Percentiles rank a stretch among this genome's conserved stretches.
phyloP scores from a whole-genome alignment of 2,329 filamentous ascomycete species.

The Colletotrichum sp. region DNA sequence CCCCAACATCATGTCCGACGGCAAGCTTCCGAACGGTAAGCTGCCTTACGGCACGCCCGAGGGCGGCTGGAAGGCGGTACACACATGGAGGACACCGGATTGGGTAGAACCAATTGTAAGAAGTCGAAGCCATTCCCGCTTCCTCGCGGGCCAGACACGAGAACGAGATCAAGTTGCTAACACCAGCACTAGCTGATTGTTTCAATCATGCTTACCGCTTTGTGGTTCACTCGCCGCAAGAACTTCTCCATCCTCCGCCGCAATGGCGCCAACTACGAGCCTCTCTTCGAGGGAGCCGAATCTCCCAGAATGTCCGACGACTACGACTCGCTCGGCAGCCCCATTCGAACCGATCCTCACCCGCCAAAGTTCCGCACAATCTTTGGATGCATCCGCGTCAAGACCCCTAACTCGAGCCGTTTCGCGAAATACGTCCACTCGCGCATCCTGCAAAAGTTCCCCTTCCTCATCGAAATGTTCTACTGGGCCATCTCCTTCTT shows the following conservation, averaged over 20 bases:
- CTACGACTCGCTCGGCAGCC: conserved; percentile 21
- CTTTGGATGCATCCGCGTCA: conserved; percentile 48
- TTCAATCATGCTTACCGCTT: conserved; percentile 39
- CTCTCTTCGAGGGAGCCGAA: conserved; percentile 25
- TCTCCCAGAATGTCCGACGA: conserved; percentile 28
- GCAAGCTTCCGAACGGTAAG: conserved; percentile 12
- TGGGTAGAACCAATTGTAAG: conserved; percentile 38
- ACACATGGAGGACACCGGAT: conserved; percentile 34
- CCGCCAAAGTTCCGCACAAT: conserved; percentile 55
- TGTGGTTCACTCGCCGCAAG: conserved; percentile 40
- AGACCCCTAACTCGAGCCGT: conserved; percentile 66
- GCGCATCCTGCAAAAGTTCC: conserved; percentile 67
- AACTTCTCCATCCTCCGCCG: conserved; percentile 37
- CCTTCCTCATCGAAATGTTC: conserved; percentile 76
- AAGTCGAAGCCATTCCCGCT: background rate
- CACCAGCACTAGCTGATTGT: conserved; percentile 35
- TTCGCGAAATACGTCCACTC: conserved; percentile 66
- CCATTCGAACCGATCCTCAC: conserved; percentile 28
- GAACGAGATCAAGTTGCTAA: background rate
- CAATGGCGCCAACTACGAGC: conserved; percentile 23
- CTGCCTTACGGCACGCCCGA: conserved; percentile 22
- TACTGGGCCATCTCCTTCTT: conserved; percentile 73
- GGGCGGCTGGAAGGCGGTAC: conserved; percentile 28
- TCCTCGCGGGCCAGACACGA: background rate
- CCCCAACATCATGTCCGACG: conserved; percentile 11